These are phyloP conservation scores for Claviceps sp. DNA, from an alignment of 2,329 filamentous ascomycete genomes.

Conservation along the genomic window DNA sequence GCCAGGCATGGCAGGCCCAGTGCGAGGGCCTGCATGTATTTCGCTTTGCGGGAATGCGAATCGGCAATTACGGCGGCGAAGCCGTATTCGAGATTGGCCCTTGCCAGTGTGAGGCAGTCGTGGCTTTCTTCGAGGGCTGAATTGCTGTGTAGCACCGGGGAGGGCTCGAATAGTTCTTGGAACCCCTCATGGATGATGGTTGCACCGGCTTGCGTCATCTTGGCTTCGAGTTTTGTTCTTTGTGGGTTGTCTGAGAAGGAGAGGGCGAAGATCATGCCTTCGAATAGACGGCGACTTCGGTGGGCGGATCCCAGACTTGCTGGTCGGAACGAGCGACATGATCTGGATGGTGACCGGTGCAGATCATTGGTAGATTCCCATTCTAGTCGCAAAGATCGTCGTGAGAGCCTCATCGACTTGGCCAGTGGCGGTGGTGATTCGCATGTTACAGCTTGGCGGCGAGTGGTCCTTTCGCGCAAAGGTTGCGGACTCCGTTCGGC, in stretches of 20 bases:
- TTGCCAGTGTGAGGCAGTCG: constrained; percentile 36
- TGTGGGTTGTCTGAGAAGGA: constrained; percentile 45
- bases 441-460: constrained; percentile 9
- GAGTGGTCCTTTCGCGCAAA: constrained; percentile 8
- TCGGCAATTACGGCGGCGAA: constrained; percentile 84
- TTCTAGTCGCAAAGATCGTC: constrained; percentile 17
- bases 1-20: constrained; percentile 79
- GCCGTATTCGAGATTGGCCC: constrained; percentile 40
- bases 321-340: constrained; percentile 14
- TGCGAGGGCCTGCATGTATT: constrained; percentile 90
- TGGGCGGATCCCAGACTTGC: constrained; percentile 13
- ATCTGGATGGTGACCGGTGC: constrained; percentile 23
- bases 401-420: constrained; percentile 11
- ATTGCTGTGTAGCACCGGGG: constrained; percentile 19
- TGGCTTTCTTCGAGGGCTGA: constrained; percentile 18
- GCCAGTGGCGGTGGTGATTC: constrained; percentile 15
- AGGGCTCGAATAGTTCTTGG: constrained; percentile 58
- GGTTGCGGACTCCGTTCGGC: constrained; percentile 10
- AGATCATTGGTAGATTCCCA: constrained; percentile 37
- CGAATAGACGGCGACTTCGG: constrained; percentile 40
- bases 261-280: constrained; percentile 76
- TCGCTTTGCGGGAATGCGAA: constrained; percentile 70
- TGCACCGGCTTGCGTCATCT: constrained; percentile 61
- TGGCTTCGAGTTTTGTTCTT: constrained; percentile 35
- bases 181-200: constrained; percentile 62